phyloP scores from a whole-genome alignment of 2,329 filamentous ascomycete genomes.

The Fusarium oxysporum region DNA sequence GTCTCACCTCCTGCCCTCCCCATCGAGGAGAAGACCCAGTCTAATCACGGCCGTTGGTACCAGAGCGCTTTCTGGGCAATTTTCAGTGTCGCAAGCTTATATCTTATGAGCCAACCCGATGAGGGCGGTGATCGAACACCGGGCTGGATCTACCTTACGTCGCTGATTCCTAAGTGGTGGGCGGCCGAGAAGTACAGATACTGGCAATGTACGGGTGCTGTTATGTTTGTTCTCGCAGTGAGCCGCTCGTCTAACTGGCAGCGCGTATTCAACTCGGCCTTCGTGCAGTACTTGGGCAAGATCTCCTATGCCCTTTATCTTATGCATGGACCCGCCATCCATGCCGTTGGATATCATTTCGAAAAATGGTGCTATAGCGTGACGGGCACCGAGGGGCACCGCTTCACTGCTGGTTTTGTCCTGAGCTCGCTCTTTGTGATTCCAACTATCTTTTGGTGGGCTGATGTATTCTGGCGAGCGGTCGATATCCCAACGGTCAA shows the following conservation, averaged over 20 bases:
- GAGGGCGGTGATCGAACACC: slow-evolving; percentile 59
- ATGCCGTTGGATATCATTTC: slow-evolving; percentile 64
- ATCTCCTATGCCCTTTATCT: slow-evolving; percentile 72
- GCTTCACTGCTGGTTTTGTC: slow-evolving; percentile 60
- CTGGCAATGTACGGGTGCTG: slow-evolving; percentile 66
- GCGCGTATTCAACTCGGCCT: slow-evolving; percentile 60
- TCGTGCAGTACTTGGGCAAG: slow-evolving; percentile 69
- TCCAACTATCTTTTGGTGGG: slow-evolving; percentile 64
- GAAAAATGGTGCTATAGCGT: slow-evolving; percentile 61
- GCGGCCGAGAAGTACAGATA: slow-evolving; percentile 63
- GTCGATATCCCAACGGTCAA: slow-evolving; percentile 67
- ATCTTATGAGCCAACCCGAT: slow-evolving; percentile 59
- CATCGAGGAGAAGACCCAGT: slow-evolving; percentile 31
- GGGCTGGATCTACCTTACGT: slow-evolving; percentile 63
- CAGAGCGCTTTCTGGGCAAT: slow-evolving; percentile 52
- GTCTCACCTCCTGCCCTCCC: slow-evolving; percentile 46
- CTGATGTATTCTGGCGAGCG: slow-evolving; percentile 67
- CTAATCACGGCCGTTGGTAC: slow-evolving; percentile 6
- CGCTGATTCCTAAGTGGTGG: slow-evolving; percentile 63
- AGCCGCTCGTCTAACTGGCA: slow-evolving; percentile 61
- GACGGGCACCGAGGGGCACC: slow-evolving; percentile 59
- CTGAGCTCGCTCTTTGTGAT: slow-evolving; percentile 62
- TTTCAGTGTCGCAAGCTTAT: slow-evolving; percentile 63
- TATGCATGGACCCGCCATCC: slow-evolving; percentile 68
- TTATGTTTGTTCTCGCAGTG: slow-evolving; percentile 64